Base-by-base conservation (phyloP, 2,329 filamentous ascomycete genomes). In the Fusarium incarnatum region DNA sequence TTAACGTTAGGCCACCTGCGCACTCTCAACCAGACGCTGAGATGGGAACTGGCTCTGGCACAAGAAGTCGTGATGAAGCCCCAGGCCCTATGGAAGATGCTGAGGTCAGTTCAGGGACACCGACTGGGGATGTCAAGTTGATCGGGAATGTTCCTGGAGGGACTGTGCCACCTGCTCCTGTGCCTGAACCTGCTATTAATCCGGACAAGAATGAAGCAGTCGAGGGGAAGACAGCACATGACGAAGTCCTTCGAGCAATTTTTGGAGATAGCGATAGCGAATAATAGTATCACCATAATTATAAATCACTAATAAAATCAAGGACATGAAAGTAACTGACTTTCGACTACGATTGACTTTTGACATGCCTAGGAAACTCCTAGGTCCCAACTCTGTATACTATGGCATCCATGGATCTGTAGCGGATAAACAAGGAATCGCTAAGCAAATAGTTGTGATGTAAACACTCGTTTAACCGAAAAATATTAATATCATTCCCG, bases 221-320 rank as follows among this genome's bases (percentile, higher is more conserved):
- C 12, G 92, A 97, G 76, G 90, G 87, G 0, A 85, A 89, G 74
- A 86, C 89, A 56, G 92, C 94, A 1, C 90, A 91, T 18, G 93
- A 94, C 50, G 92, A 92, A 45, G 90, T 98, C 0, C 94, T 98
- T 74, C 93, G 89, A 72, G 93, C 94, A n/a, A 94, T 98, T 30
- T 98, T 98, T 86, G 95, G 94, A 8, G 93, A 94, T 77, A 92
- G 92, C 75, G 91, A 92, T 70, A 92, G 93, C 73, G 91, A 93
- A 59, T 78, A 68, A 64, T 12, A 37, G 53, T 57, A 63, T 47
- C 52, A 58, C 56, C 27, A 52, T 15, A 12, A 34, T 42, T n/a
- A 45, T 13, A 55, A 41, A 12, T n/a, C 23, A 49, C 27, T 41
- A 41, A 52, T 22, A 52, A 27, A n/a, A 37, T 11, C 8, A 20